A percentile compares a stretch with the other conserved stretches of the same genome.
Evolutionary conservation across 768 basidiomycete genomes (phyloP).

Genomic region (Lactarius indigo): DNA sequence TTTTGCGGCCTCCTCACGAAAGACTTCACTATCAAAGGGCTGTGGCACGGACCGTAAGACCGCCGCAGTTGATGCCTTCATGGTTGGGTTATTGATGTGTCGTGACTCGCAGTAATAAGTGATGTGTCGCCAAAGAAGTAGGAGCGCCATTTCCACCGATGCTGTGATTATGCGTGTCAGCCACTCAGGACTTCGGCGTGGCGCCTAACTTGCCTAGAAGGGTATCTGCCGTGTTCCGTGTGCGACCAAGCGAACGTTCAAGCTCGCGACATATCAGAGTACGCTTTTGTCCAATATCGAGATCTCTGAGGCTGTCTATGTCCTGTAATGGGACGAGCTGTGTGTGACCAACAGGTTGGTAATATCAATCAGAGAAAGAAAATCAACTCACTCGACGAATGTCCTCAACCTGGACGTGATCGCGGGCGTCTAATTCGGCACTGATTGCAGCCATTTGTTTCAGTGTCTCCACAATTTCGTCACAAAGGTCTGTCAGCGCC

Average conservation of each 20-base stretch:
- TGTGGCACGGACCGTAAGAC: constrained; percentile 53
- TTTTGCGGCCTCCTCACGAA: constrained; percentile 53
- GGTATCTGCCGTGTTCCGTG: constrained; percentile 47
- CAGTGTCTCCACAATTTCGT: constrained; percentile 56
- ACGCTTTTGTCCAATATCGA: constrained; percentile 69
- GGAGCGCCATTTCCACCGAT: constrained; percentile 71
- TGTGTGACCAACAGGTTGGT: constrained; percentile 25
- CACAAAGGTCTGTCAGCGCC: constrained; percentile 58
- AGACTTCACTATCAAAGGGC: constrained; percentile 52
- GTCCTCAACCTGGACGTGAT: constrained; percentile 68
- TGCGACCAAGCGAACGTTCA: constrained; percentile 40
- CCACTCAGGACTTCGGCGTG: neutral
- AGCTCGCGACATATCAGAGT: constrained; percentile 60
- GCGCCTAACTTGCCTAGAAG: constrained; percentile 47
- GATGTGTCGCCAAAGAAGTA: constrained; percentile 79
- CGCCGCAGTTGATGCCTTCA: constrained; percentile 42
- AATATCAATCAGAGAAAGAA: neutral
- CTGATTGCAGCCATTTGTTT: constrained; percentile 66
- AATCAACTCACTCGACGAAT: constrained; percentile 57
- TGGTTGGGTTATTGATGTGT: constrained; percentile 37
- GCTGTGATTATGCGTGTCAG: constrained; percentile 36
- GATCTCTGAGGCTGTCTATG: constrained; percentile 53
- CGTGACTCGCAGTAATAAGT: constrained; percentile 53
- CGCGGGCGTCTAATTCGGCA: constrained; percentile 66
- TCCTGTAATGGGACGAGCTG: constrained; percentile 54